Base-by-base conservation (phyloP, 2,329 filamentous ascomycete genomes). In the Tolypocladium tundrense region DNA sequence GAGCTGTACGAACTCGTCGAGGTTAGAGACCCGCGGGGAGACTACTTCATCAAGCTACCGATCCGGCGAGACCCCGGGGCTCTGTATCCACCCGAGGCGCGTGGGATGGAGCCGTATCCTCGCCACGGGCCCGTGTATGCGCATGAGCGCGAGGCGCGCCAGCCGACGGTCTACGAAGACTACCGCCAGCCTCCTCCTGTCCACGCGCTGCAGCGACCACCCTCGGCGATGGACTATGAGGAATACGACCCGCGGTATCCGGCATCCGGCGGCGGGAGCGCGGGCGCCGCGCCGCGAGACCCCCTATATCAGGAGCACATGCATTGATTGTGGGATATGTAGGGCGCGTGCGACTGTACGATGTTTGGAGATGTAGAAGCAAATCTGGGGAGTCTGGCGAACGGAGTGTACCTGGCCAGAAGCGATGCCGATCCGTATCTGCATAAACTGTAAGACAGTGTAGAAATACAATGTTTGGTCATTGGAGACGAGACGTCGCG, bases 21-120 rank as follows among this genome's bases (percentile, higher is more conserved):
- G 43, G 73, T 78, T 9, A 69, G 72, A 14, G 75, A 77, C 62
- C 68, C 73, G 2, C 67, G 73, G 24, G 77, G 78, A 13, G 72
- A 77, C 54, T 81, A 80, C 60, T 74, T 76, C 59, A 71, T 79
- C 56, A 71, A 73, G 43, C 72, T 76, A 35, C 76, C 77, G 5
- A 61, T 76, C 31, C 65, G 66, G 45, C 66, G 68, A 37, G 70
- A 70, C 33, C 62, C 59, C 14, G 55, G 55, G 35, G 54, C 63
- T 27, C 57, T 67, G 50, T 70, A 72, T 53, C 61, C 66, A n/a
- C 60, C 62, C 37, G 66, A 68, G 8, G 54, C 58, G 10, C 59
- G 60, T 2, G 53, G 39, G 33, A 57, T 60, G 27, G 64, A 64
- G 31, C 56, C 51, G 9, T 60, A 61, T 43, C 53, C 60, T 4